Base-by-base conservation (phyloP, 139 green algal species). In the Picochlorum sp. region DNA sequence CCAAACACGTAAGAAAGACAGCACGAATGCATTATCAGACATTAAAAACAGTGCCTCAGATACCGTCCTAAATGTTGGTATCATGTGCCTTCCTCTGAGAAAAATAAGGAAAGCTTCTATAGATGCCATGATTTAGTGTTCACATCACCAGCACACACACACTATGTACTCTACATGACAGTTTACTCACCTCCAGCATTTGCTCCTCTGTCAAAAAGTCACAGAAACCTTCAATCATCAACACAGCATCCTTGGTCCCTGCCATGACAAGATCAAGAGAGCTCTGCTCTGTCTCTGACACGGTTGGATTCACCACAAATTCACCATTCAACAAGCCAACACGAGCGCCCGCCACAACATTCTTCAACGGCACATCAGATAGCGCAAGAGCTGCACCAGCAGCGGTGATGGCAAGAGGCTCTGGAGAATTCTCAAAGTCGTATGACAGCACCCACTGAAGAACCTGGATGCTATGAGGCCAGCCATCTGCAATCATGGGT, bases 221-320 rank as follows among this genome's bases (percentile, higher is more conserved):
- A 63, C 80, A 89, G 70, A 86, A 96, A 38, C 89, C 93, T 83
- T 99, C 94, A 57, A 99, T 96, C 94, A 99, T 99, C 47, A 98
- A 81, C 45, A 98, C 72, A 2, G 83, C 89, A 13, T 91, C 47
- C n/a, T 78, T 65, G 4, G 92, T 98, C 51, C 92, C 92, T 3
- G 92, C 92, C 59, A 97, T 71, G 45, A 97, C 61, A 54, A 98
- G 69, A 76, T 98, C 92, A 66, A 97, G 76, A 2, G 24, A 55
- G 61, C 63, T 76, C 9, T 50, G 9, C 64, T 77, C 68, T 81
- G 89, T 80, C 68, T 95, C 67, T 30, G 76, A 37, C 18, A 73
- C 59, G 9, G 82, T 90, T 1, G 87, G 92, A 73, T 97, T 97
- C 15, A 97, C 63, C 10, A 97, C 73, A 64, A 92, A 82, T 28